phyloP scores from a whole-genome alignment of 768 basidiomycete species.

The Exidia glandulosa region DNA sequence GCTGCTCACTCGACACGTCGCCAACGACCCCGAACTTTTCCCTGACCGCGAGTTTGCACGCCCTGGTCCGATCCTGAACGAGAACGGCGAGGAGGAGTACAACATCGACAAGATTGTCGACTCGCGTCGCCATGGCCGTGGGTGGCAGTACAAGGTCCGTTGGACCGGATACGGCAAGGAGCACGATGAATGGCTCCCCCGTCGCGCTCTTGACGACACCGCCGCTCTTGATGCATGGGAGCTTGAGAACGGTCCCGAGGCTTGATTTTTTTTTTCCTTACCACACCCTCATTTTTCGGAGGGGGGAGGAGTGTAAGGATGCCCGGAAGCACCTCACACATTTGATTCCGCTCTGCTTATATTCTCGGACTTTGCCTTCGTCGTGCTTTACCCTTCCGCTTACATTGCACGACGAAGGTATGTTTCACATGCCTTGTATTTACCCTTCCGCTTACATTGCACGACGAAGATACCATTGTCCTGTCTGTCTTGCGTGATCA shows the following conservation, averaged over 20 bases:
- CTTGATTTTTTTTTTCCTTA: too few relatives aligned
- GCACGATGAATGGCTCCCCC: neutral
- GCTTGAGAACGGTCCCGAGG: too few relatives aligned
- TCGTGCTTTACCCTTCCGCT: too few relatives aligned
- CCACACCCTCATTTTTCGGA: too few relatives aligned
- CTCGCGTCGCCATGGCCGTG: slow-evolving; percentile 12
- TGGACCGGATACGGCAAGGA: slow-evolving; percentile 13
- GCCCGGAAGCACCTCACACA: too few relatives aligned
- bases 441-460: too few relatives aligned
- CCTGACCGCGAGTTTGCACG: slow-evolving; percentile 18
- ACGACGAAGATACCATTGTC: too few relatives aligned
- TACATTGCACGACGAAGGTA: too few relatives aligned
- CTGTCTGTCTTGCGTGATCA: too few relatives aligned
- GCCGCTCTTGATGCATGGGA: neutral
- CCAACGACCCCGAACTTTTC: slow-evolving; percentile 28
- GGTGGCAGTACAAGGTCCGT: slow-evolving; percentile 20
- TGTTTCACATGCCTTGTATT: too few relatives aligned
- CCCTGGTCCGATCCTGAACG: slow-evolving; percentile 6
- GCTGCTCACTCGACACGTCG: slow-evolving; percentile 15
- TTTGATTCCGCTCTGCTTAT: too few relatives aligned
- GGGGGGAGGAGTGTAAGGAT: slow-evolving; percentile 27
- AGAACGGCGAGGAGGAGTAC: slow-evolving; percentile 13
- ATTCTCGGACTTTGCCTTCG: too few relatives aligned
- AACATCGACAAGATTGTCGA: slow-evolving; percentile 22
- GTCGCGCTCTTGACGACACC: neutral